Evolutionary conservation across 2,329 filamentous ascomycete genomes (phyloP).

Genomic region (Botrytis aclada): DNA sequence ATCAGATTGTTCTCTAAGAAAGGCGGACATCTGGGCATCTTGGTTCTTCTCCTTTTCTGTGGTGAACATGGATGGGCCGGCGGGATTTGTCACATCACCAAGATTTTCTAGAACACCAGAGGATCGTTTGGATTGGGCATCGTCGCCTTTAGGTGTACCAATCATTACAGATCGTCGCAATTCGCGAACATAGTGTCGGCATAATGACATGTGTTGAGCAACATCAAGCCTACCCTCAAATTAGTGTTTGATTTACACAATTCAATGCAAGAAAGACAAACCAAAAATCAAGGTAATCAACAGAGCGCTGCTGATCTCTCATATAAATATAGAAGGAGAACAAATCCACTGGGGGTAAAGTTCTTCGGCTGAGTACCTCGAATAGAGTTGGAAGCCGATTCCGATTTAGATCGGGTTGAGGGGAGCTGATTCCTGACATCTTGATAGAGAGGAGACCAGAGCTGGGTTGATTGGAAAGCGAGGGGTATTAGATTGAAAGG

Average conservation of each 20-base stretch:
- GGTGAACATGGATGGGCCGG: constrained; percentile 59
- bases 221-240: constrained; percentile 79
- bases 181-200: constrained; percentile 94
- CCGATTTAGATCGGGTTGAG: constrained; percentile 59
- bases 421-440: constrained; percentile 45
- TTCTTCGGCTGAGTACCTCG: constrained; percentile 90
- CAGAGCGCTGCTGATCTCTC: constrained; percentile 95
- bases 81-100: constrained; percentile 62
- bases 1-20: constrained; percentile 66
- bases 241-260: constrained; percentile 18
- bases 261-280: constrained; percentile 40
- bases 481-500: not conserved
- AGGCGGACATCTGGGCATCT: constrained; percentile 88
- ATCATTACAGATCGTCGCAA: constrained; percentile 89
- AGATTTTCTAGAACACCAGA: constrained; percentile 73
- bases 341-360: constrained; percentile 90
- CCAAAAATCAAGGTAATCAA: constrained; percentile 99
- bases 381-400: constrained; percentile 92
- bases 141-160: constrained; percentile 87
- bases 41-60: constrained; percentile 72
- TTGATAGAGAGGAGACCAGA: constrained; percentile 8
- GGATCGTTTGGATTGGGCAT: constrained; percentile 72
- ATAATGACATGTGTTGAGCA: constrained; percentile 96
- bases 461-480: not conserved
- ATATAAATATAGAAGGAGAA: constrained; percentile 99